Conservation (phyloP, 768 basidiomycete species). For the Naganishia vaughanmartiniae region DNA sequence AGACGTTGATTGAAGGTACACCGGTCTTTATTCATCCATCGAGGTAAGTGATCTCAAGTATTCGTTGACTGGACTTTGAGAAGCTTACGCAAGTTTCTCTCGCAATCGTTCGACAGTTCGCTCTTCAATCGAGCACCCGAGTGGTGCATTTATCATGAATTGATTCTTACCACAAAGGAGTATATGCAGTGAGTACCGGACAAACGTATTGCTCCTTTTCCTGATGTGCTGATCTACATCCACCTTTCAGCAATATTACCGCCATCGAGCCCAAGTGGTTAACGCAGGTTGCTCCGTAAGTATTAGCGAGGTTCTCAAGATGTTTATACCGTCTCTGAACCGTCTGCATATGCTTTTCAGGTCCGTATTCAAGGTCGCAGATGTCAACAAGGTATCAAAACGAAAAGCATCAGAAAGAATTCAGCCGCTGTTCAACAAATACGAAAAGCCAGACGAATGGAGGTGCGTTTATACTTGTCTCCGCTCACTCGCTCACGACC, state of each 20-base stretch:
- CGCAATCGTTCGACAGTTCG: constrained; percentile 48
- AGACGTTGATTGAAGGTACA: constrained; percentile 60
- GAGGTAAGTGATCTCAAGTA: background rate
- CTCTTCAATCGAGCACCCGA: constrained; percentile 96
- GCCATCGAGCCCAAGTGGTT: constrained; percentile 80
- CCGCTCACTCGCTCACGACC: background rate
- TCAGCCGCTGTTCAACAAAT: constrained; percentile 88
- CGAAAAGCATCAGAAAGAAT: constrained; percentile 95
- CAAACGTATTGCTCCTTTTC: background rate
- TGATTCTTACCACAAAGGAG: constrained; percentile 85
- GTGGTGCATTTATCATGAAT: constrained; percentile 76
- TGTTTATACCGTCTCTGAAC: background rate
- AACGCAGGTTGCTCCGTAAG: constrained; percentile 28
- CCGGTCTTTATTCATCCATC: constrained; percentile 98
- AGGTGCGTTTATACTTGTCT: constrained; percentile 60
- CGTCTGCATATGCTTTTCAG: background rate
- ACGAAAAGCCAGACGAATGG: constrained; percentile 62
- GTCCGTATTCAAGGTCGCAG: constrained; percentile 86
- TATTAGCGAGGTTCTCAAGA: background rate
- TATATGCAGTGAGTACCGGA: constrained; percentile 37
- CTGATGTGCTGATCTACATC: background rate
- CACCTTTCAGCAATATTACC: constrained; percentile 57
- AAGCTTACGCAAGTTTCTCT: background rate
- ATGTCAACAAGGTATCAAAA: constrained; percentile 95
- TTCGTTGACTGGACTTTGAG: background rate